A percentile compares a stretch with the other conserved stretches of the same genome.
Conservation (phyloP, 2,329 filamentous ascomycete genomes). For the Capronia epimyces region DNA sequence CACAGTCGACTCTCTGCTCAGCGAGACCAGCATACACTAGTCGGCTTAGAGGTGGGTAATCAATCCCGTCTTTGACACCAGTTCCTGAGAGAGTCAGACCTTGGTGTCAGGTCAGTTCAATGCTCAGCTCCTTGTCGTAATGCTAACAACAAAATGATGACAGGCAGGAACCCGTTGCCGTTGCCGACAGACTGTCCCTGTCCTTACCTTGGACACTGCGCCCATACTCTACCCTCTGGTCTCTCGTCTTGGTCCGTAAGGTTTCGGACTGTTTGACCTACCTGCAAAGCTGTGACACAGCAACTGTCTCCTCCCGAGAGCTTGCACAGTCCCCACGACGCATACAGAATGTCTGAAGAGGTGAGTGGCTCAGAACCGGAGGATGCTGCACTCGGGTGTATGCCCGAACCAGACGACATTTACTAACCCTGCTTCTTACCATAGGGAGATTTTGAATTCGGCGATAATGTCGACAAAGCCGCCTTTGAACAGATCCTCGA, state of each 20-base stretch:
- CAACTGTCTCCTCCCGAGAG: not conserved
- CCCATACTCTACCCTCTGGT: too few species aligned
- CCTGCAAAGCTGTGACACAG: too few species aligned
- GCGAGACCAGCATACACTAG: not conserved
- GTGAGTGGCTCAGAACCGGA: conserved; percentile 6
- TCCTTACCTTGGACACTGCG: not conserved
- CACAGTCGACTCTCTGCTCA: not conserved
- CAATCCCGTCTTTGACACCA: not conserved
- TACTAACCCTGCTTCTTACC: not conserved
- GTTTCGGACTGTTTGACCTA: not conserved
- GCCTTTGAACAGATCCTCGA: conserved; percentile 96
- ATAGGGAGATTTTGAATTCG: conserved; percentile 51
- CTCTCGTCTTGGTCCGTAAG: not conserved
- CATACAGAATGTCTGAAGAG: conserved; percentile 16
- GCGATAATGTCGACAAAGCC: conserved; percentile 67
- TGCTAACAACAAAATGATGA: conserved; percentile 14
- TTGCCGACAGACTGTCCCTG: not conserved
- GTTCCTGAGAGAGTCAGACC: not conserved
- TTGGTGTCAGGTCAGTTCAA: not conserved
- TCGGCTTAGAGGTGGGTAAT: not conserved
- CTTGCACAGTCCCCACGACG: not conserved
- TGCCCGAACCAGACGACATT: too few species aligned
- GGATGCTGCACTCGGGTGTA: too few species aligned
- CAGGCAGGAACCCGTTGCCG: conserved; percentile 3
- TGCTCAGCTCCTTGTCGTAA: not conserved